Percentiles rank a stretch among this genome's conserved stretches.
Conservation (phyloP, 306 rosid species). For the Quercus cerris region DNA sequence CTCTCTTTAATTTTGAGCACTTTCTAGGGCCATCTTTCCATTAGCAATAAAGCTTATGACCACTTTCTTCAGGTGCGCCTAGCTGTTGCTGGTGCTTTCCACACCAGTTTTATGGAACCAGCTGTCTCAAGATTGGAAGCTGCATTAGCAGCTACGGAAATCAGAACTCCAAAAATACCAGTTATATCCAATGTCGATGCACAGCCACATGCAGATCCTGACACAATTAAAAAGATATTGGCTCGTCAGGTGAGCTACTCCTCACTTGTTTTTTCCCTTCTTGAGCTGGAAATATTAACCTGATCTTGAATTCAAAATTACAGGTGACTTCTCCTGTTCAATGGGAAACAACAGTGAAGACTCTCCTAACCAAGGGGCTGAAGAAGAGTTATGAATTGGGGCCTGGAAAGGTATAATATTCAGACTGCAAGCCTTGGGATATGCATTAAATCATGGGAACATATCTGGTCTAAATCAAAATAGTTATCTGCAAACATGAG, state of each 20-base stretch:
- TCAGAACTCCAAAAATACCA: conserved; percentile 83
- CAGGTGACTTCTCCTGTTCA: conserved; percentile 99
- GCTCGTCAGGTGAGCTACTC: conserved; percentile 67
- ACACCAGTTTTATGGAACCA: conserved; percentile 94
- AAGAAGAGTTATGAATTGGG: conserved; percentile 91
- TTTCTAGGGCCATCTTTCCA: conserved; percentile 2
- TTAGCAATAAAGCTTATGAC: conserved; percentile 17
- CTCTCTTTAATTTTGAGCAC: background rate
- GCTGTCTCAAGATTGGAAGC: conserved; percentile 97
- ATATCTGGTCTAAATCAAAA: background rate
- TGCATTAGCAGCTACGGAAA: conserved; percentile 75
- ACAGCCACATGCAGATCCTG: conserved; percentile 85
- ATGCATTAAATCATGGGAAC: background rate
- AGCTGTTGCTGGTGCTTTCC: conserved; percentile 98
- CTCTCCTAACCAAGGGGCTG: conserved; percentile 74
- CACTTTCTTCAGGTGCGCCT: conserved; percentile 66
- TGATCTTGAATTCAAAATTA: conserved; percentile 8
- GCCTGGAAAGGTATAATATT: conserved; percentile 81
- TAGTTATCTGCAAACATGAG: background rate
- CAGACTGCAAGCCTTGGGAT: background rate
- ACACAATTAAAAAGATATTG: conserved; percentile 74
- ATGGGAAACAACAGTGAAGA: conserved; percentile 95
- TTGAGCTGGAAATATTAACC: conserved; percentile 15
- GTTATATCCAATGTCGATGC: conserved; percentile 95
- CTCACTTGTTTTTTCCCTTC: conserved; percentile 3